Evolutionary conservation across 2,329 filamentous ascomycete species (phyloP).

Genomic region (Colletotrichum plurivorum): DNA sequence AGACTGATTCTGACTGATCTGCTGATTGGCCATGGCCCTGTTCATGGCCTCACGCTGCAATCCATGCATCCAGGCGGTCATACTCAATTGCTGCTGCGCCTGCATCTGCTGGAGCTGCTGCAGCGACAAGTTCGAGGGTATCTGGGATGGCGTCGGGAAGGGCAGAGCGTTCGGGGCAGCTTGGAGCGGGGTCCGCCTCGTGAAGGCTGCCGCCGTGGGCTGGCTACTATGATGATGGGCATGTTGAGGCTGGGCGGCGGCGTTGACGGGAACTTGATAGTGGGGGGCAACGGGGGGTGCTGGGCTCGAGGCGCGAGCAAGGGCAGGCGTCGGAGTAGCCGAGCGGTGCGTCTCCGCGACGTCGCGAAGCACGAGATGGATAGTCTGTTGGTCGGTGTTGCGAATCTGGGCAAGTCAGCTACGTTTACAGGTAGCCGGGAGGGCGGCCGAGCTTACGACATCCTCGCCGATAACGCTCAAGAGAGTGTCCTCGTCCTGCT

Average conservation of each 20-base stretch:
- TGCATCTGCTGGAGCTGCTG: slow-evolving; percentile 43
- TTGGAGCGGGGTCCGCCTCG: slow-evolving; percentile 48
- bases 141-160: slow-evolving; percentile 49
- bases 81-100: slow-evolving; percentile 55
- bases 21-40: slow-evolving; percentile 58
- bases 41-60: slow-evolving; percentile 62
- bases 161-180: slow-evolving; percentile 46
- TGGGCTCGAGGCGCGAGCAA: slow-evolving; percentile 43
- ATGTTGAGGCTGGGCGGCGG: slow-evolving; percentile 44
- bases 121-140: slow-evolving; percentile 42
- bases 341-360: slow-evolving; percentile 46
- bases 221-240: slow-evolving; percentile 46
- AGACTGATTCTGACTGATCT: slow-evolving; percentile 60
- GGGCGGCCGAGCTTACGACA: slow-evolving; percentile 56
- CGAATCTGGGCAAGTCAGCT: slow-evolving; percentile 38
- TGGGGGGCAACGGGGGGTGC: slow-evolving; percentile 41
- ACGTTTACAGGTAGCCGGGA: background rate
- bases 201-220: slow-evolving; percentile 45
- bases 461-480: slow-evolving; percentile 70
- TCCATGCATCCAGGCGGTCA: slow-evolving; percentile 62
- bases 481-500: slow-evolving; percentile 69
- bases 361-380: slow-evolving; percentile 68
- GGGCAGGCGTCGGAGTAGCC: slow-evolving; percentile 44
- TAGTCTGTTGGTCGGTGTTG: slow-evolving; percentile 59
- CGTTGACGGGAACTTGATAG: slow-evolving; percentile 35